These are phyloP conservation scores for Aristolochia fimbriata DNA, from an alignment of 164 flowering plant genomes.

Conservation along the genomic window DNA sequence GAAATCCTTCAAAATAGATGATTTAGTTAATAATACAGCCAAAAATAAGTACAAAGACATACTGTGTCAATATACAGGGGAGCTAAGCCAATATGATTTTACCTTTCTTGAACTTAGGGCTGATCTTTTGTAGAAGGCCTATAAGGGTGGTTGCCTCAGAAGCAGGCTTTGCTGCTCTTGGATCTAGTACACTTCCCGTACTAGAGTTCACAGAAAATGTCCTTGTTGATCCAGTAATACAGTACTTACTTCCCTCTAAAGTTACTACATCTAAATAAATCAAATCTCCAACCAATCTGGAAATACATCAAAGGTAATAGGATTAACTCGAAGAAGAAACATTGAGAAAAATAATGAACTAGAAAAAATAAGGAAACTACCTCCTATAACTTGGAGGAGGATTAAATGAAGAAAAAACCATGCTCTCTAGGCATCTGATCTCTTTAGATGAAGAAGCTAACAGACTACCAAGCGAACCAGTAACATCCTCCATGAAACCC, in stretches of 20 bases:
- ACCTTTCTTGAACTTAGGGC: slow-evolving; percentile 94
- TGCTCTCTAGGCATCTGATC: slow-evolving; percentile 72
- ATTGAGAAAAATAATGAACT: background rate
- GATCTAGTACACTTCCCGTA: slow-evolving; percentile 59
- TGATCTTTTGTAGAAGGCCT: slow-evolving; percentile 83
- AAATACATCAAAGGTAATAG: background rate
- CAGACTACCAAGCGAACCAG: slow-evolving; percentile 58
- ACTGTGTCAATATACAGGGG: background rate
- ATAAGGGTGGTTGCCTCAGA: slow-evolving; percentile 77
- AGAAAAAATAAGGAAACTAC: slow-evolving; percentile 22
- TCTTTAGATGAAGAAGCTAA: slow-evolving; percentile 46
- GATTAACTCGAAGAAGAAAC: background rate
- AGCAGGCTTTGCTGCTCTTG: slow-evolving; percentile 51
- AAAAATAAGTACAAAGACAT: background rate
- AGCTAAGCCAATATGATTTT: background rate
- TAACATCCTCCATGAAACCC: slow-evolving; percentile 90
- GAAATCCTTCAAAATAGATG: slow-evolving; percentile 59
- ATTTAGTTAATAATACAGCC: background rate
- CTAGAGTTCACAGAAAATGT: slow-evolving; percentile 81
- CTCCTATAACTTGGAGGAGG: slow-evolving; percentile 97
- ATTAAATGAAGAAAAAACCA: slow-evolving; percentile 90
- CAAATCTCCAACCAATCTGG: slow-evolving; percentile 95
- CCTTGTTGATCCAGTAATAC: slow-evolving; percentile 85
- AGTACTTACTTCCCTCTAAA: slow-evolving; percentile 68
- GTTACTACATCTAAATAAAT: slow-evolving; percentile 83